A percentile compares a stretch with the other conserved stretches of the same genome.
phyloP scores from a whole-genome alignment of 1,284 basidiomycete genomes.

The Trichosporon coremiiforme region DNA sequence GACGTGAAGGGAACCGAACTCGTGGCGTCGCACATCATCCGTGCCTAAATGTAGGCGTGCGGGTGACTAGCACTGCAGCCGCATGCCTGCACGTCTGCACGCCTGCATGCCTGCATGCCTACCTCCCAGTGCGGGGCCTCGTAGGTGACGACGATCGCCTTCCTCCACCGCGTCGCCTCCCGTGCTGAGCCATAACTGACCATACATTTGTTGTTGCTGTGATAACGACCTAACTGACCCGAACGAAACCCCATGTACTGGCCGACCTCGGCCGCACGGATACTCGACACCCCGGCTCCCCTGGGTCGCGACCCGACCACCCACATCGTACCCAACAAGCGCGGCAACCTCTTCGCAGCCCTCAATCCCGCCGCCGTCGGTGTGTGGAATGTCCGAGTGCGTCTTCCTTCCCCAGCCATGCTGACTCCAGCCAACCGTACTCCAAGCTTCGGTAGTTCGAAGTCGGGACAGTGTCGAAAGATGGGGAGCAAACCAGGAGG shows the following conservation, averaged over 20 bases:
- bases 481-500: constrained; percentile 75
- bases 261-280: constrained; percentile 49
- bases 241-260: constrained; percentile 52
- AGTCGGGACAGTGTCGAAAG: constrained; percentile 72
- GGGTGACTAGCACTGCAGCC: background rate
- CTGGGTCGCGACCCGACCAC: constrained; percentile 61
- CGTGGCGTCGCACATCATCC: background rate
- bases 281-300: constrained; percentile 38
- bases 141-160: background rate
- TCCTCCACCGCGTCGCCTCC: background rate
- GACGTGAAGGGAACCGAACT: background rate
- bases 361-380: constrained; percentile 69
- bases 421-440: constrained; percentile 68
- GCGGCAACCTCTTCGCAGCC: constrained; percentile 75
- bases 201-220: background rate
- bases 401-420: constrained; percentile 39
- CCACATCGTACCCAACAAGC: constrained; percentile 66
- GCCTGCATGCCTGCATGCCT: too few relatives aligned
- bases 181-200: background rate
- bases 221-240: too few relatives aligned
- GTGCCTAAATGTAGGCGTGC: background rate
- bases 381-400: constrained; percentile 80
- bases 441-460: constrained; percentile 72
- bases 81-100: too few relatives aligned
- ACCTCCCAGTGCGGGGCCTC: background rate